Conservation (phyloP, 257 asterid genomes). For the Buddleja alternifolia region DNA sequence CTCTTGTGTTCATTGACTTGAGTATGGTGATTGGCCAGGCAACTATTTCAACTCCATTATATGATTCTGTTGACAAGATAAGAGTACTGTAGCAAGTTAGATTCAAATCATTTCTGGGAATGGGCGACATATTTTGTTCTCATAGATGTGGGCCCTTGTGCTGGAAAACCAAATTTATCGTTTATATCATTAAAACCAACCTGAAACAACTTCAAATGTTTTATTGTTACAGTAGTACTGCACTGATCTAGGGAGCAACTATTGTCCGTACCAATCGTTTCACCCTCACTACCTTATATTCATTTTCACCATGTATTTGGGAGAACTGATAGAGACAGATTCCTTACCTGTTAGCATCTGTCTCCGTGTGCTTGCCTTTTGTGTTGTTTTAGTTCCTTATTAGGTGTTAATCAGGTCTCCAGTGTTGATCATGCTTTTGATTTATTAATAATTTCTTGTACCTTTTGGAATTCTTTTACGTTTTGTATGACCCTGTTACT, state of each 20-base stretch:
- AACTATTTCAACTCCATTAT: conserved; percentile 11
- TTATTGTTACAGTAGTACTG: background rate
- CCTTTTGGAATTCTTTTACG: conserved; percentile 13
- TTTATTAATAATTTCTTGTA: background rate
- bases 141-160: background rate
- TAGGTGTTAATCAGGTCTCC: background rate
- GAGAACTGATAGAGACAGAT: background rate
- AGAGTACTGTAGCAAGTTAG: background rate
- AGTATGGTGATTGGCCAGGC: conserved; percentile 2
- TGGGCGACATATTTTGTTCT: too few relatives aligned
- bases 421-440: background rate
- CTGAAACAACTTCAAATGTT: conserved; percentile 12
- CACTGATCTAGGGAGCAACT: conserved; percentile 9
- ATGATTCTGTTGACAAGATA: background rate
- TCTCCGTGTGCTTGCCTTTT: background rate
- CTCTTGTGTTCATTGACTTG: conserved; percentile 1
- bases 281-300: background rate
- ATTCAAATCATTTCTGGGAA: background rate
- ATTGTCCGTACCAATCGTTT: background rate
- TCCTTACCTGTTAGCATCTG: conserved; percentile 17
- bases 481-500: conserved; percentile 10
- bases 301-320: conserved; percentile 10
- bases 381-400: conserved; percentile 8
- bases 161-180: background rate
- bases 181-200: background rate